Base-by-base conservation (phyloP, 75 land plant genomes). In the Azolla pinnata region DNA sequence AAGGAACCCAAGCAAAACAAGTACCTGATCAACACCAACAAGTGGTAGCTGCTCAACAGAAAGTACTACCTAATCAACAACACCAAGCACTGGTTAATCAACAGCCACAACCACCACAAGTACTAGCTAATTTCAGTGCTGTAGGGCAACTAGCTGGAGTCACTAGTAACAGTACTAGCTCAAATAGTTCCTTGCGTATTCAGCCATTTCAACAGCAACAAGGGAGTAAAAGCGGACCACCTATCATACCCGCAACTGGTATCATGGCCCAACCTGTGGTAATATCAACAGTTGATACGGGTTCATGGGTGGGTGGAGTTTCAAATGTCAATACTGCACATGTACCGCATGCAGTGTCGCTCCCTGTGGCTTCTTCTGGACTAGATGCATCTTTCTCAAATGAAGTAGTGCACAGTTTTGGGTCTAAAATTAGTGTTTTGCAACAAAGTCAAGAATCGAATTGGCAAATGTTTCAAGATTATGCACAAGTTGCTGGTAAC, bases 181-280 rank as follows among this genome's bases (percentile, higher is more conserved):
- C 12, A 4, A 46, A 46, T 17, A 14, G n/a, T n/a, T n/a, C 49
- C 49, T 46, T 46, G 17, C 49, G n/a, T 4, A 4, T 46, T 18
- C 49, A 46, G 49, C 23, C 17, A 4, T 17, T 46, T 2, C 49
- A 46, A 23, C 49, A 46, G 49, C 49, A 46, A 14, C 49, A 46
- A 23, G 49, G 49, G 49, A 17, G 49, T 23, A 4, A 46, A 46
- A 17, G 49, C 21, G 49, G 49, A 2, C 2, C 14, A 14, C n/a
- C n/a, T n/a, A 46, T 14, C n/a, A 46, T 46, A 3, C 17, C 49
- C 2, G 21, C 49, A 18, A 46, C 10, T 2, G 49, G 49, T 4
- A 14, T 4, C 21, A 2, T 14, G n/a, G 49, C 23, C 4, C 49
- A 4, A 23, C 49, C n/a, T 18, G 49, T 18, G 17, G 23, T 46